phyloP scores from a whole-genome alignment of 768 basidiomycete genomes.

The Termitomyces sp. region DNA sequence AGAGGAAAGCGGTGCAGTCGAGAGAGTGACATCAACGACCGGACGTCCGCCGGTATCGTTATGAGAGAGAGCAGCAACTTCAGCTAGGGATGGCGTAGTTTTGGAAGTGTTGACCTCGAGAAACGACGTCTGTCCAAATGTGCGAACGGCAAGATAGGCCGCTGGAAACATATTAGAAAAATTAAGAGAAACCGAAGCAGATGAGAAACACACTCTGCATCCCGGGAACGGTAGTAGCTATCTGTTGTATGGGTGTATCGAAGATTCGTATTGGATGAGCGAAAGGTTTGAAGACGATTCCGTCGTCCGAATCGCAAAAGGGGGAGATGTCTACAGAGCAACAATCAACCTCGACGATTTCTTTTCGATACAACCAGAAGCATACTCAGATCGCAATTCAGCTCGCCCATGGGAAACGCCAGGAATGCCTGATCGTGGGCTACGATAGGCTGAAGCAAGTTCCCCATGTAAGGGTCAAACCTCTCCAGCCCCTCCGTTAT shows the following conservation, averaged over 20 bases:
- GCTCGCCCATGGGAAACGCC: slow-evolving; percentile 65
- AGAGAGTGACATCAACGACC: slow-evolving; percentile 46
- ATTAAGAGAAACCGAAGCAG: neutral
- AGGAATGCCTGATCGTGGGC: slow-evolving; percentile 29
- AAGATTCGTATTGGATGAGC: slow-evolving; percentile 44
- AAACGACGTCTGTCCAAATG: slow-evolving; percentile 40
- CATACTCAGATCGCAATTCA: slow-evolving; percentile 59
- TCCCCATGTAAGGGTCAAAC: slow-evolving; percentile 61
- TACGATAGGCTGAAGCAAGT: slow-evolving; percentile 42
- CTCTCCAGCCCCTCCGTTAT: slow-evolving; percentile 26
- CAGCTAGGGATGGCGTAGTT: slow-evolving; percentile 19
- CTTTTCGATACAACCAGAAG: neutral
- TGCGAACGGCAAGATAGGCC: slow-evolving; percentile 40
- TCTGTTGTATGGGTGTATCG: slow-evolving; percentile 67
- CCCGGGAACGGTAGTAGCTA: slow-evolving; percentile 31
- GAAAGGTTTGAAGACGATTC: slow-evolving; percentile 35
- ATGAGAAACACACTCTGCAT: slow-evolving; percentile 4
- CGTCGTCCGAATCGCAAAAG: slow-evolving; percentile 26
- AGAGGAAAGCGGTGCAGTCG: slow-evolving; percentile 27
- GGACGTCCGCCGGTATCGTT: slow-evolving; percentile 37
- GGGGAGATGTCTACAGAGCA: slow-evolving; percentile 13
- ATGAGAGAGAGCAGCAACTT: slow-evolving; percentile 34
- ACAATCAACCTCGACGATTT: neutral
- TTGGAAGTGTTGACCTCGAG: slow-evolving; percentile 24
- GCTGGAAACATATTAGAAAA: slow-evolving; percentile 16